Conservation (phyloP, 139 green algal genomes). For the Tetradesmus obliquus region DNA sequence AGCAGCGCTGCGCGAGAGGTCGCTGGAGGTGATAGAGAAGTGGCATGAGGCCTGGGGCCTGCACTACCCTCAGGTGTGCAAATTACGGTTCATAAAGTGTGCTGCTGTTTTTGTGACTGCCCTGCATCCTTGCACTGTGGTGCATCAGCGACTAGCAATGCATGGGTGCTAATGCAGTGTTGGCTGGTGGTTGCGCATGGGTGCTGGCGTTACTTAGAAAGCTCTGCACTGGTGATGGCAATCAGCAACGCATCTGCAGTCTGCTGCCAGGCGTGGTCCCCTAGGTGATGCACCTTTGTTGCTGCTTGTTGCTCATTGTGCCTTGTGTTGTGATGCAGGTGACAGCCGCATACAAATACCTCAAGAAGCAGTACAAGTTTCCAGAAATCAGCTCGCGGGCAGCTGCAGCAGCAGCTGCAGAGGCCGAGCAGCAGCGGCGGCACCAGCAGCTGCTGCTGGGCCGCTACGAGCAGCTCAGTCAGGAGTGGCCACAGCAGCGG, state of each 20-base stretch:
- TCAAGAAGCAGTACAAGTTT: slow-evolving; percentile 45
- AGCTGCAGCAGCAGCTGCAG: slow-evolving; percentile 31
- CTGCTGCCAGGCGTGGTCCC: too few relatives aligned
- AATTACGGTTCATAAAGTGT: background rate
- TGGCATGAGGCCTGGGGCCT: slow-evolving; percentile 24
- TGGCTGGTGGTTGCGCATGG: too few relatives aligned
- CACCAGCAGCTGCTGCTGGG: slow-evolving; percentile 14
- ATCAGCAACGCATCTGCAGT: too few relatives aligned
- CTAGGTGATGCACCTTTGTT: too few relatives aligned
- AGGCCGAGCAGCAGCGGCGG: slow-evolving; percentile 5
- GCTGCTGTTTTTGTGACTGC: background rate
- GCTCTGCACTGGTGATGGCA: too few relatives aligned
- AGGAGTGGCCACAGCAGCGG: slow-evolving; percentile 27
- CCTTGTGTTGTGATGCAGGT: slow-evolving; percentile 14
- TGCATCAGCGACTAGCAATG: too few relatives aligned
- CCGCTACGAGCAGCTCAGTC: background rate
- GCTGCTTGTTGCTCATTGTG: background rate
- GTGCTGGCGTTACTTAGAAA: too few relatives aligned
- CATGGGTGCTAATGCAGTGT: too few relatives aligned
- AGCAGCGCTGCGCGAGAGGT: background rate
- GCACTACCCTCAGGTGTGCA: slow-evolving; percentile 31
- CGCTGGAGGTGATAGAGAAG: slow-evolving; percentile 19
- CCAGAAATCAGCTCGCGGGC: slow-evolving; percentile 18
- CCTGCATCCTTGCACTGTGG: too few relatives aligned
- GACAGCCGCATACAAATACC: slow-evolving; percentile 21